Conservation (phyloP, 148 eudicot genomes). For the Arctostaphylos glauca region DNA sequence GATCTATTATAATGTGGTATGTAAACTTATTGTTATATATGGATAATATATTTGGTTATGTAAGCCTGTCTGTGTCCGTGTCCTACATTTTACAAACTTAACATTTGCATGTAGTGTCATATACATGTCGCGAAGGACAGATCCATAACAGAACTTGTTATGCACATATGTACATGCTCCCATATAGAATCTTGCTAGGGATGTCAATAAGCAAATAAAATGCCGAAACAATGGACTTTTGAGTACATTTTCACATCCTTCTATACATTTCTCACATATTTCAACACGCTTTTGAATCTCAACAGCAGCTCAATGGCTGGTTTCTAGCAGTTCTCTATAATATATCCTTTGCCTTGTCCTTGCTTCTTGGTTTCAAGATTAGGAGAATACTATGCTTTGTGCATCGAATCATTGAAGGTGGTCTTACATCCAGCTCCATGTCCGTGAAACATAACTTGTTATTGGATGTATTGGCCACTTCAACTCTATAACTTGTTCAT, state of each 20-base stretch:
- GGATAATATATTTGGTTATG: too few relatives aligned
- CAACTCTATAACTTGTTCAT: background rate
- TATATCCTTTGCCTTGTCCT: background rate
- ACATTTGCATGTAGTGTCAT: too few relatives aligned
- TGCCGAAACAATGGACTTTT: background rate
- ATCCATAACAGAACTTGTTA: too few relatives aligned
- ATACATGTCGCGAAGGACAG: too few relatives aligned
- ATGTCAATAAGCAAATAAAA: background rate
- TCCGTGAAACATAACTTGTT: background rate
- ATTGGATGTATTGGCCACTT: background rate
- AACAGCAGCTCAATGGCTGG: background rate
- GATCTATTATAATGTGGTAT: too few relatives aligned
- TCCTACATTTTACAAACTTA: too few relatives aligned
- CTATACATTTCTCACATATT: background rate
- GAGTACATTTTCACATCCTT: background rate
- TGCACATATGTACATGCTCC: background rate
- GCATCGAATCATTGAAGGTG: conserved; percentile 2
- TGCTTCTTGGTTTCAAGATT: background rate
- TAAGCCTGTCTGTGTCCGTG: too few relatives aligned
- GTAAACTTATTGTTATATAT: too few relatives aligned
- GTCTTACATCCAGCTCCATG: background rate
- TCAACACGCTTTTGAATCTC: background rate
- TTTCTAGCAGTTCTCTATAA: background rate
- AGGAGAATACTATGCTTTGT: background rate
- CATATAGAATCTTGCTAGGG: background rate